Base-by-base conservation (phyloP, 106 monocot genomes). In the Cymbidium sinense region DNA sequence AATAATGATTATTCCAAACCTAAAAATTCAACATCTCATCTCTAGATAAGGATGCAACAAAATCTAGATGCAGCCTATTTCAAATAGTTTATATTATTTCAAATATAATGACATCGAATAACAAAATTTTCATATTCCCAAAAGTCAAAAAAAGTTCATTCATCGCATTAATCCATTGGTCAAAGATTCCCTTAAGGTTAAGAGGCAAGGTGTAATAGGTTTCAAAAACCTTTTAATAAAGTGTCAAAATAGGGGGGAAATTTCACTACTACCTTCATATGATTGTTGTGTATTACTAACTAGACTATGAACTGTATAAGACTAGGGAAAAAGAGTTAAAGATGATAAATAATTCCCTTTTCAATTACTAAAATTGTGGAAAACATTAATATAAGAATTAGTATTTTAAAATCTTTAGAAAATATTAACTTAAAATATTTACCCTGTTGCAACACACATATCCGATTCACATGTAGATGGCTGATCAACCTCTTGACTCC, bases 391-490 rank as follows among this genome's bases (percentile, higher is more conserved):
- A 23, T 62, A 62, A 58, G 58, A 58, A 62, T 5, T 62, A 62
- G 61, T 27, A 6, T 62, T 25, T 62, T 62, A 62, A n/a, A 62
- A 62, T 1, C 12, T 3, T 34, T 69, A 15, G 31, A 69, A 33
- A 64, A 28, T 2, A 31, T 33, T 29, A 18, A 34, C 12, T 34
- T 34, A 33, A 13, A 69, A 47, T 15, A 71, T 4, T 71, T 90
- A 99, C 98, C 98, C 98, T 47, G 98, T 99, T 77, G 98, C 98
- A 67, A 99, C 89, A 74, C 87, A 85, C 74, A 99, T 99, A 99
- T 80, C 44, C 83, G 87, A 43, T 89, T 99, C 34, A 82, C 85
- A 86, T 90, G 87, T 77, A 99, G 86, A 90, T 99, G 90, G 64
- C 29, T 80, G 73, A 99, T 75, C 77, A 95, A 82, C 0, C 81